Base-by-base conservation (phyloP, 1,284 basidiomycete genomes). In the Ganoderma lingzhi region DNA sequence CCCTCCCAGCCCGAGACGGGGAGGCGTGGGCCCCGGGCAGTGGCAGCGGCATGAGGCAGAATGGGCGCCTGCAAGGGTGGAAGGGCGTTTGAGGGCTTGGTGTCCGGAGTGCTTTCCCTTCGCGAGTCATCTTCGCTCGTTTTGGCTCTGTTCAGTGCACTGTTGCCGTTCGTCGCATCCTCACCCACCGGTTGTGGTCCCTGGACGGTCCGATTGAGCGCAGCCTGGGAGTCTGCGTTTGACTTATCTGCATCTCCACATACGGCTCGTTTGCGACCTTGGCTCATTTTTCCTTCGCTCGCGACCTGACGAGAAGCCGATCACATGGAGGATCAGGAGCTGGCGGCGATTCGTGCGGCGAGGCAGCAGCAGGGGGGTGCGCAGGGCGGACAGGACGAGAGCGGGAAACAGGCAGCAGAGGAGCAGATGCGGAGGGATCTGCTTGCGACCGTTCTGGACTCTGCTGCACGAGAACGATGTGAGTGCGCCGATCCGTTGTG, bases 391-490 rank as follows among this genome's bases (percentile, higher is more conserved):
- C 78, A 80, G 42, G 90, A 90, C 65, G 89, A 90, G 51, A 85
- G 85, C n/a, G 85, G 84, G 6, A 89, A 88, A 75, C 85, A 83
- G 58, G 86, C 84, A 59, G 86, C 89, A 66, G 90, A 91, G 76
- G 93, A 94, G 77, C 88, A 93, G 82, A 90, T 92, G 90, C 87
- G 90, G 64, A 82, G 90, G 79, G 93, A 91, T 75, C 83, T 98
- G 79, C 90, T 99, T 78, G 90, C 93, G n/a, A 94, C 95, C 5
- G 91, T 99, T 70, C 85, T 99, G 53, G 96, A 97, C 76, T 82
- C 88, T 14, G 91, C 90, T 68, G 97, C 97, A 44, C 86, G 97
- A 70, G 97, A 98, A 84, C 87, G 97, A 81, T 84, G 97, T 99
- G 83, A 80, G 96, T 87, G 15, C 6, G 28, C 39, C 14, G n/a